A percentile compares a stretch with the other conserved stretches of the same genome.
phyloP scores from a whole-genome alignment of 2,329 filamentous ascomycete species.

The Apiospora aurea region DNA sequence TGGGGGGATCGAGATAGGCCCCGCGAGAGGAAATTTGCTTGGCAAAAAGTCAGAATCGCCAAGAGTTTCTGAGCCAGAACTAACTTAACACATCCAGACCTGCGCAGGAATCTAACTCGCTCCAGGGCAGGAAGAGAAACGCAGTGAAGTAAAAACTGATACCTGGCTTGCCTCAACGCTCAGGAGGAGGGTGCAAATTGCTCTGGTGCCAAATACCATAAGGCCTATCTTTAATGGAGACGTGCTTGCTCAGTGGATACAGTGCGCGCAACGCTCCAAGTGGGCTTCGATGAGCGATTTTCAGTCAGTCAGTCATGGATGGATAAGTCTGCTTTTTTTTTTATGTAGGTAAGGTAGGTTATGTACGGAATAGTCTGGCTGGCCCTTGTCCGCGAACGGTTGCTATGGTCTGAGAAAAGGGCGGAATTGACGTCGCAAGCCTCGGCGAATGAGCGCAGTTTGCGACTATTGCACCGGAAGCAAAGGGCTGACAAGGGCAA shows the following conservation, averaged over 20 bases:
- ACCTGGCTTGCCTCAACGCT: not conserved
- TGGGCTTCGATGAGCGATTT: slow-evolving; percentile 11
- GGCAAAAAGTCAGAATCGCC: slow-evolving; percentile 16
- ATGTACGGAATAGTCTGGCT: not conserved
- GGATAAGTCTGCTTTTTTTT: not conserved
- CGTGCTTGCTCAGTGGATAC: not conserved
- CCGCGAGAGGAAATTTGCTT: slow-evolving; percentile 11
- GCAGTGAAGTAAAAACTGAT: not conserved
- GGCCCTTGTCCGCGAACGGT: not conserved
- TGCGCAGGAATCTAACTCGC: not conserved
- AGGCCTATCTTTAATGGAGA: slow-evolving; percentile 16
- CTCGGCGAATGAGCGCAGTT: not conserved
- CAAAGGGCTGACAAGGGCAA: not conserved
- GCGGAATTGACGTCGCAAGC: slow-evolving; percentile 1
- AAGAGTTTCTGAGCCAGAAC: slow-evolving; percentile 9
- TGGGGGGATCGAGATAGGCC: not conserved
- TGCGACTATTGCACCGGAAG: not conserved
- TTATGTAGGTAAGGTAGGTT: not conserved
- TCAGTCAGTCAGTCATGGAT: not conserved
- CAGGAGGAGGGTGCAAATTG: not conserved
- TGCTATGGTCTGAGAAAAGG: not conserved
- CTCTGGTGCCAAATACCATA: not conserved
- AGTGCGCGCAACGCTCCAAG: slow-evolving; percentile 4
- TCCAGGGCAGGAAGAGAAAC: not conserved
- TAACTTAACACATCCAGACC: not conserved